Conservation (phyloP, 1,139 yeast genomes). For the Geotrichum citri-aurantii region DNA sequence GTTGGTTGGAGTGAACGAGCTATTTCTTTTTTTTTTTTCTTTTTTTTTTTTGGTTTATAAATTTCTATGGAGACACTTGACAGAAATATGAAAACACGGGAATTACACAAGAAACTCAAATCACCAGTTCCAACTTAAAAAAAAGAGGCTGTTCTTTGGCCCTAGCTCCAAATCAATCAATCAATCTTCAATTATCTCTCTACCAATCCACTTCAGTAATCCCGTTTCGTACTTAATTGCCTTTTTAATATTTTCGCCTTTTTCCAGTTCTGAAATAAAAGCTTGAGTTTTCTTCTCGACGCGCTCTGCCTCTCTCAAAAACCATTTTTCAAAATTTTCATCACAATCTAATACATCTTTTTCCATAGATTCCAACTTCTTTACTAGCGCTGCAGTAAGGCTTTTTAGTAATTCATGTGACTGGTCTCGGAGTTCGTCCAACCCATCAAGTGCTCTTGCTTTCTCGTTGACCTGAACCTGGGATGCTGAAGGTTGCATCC, state of each 20-base stretch:
- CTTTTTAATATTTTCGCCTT: background rate
- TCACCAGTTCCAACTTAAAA: background rate
- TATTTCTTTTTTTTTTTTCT: background rate
- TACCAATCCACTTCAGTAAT: background rate
- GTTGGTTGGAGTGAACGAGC: background rate
- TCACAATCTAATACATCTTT: conserved; percentile 1
- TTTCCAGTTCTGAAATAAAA: background rate
- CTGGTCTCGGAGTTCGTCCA: conserved; percentile 3
- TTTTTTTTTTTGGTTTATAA: background rate
- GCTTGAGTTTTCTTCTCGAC: background rate
- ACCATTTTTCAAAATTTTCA: conserved; percentile 5
- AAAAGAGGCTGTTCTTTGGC: background rate
- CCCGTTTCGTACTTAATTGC: background rate
- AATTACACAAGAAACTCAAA: background rate
- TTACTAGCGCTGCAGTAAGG: conserved; percentile 1
- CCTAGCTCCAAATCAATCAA: background rate
- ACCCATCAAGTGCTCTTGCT: background rate
- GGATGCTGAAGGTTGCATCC: conserved; percentile 1
- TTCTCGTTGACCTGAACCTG: conserved; percentile 6
- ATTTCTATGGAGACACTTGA: background rate
- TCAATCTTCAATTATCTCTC: background rate
- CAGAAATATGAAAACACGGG: background rate
- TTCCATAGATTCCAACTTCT: conserved; percentile 5
- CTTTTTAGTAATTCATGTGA: background rate
- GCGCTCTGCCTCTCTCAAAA: background rate